Evolutionary conservation across 129 eudicot species (phyloP), one percentile per base, ranked within the genome.

Genomic region (Flaveria bidentis): DNA sequence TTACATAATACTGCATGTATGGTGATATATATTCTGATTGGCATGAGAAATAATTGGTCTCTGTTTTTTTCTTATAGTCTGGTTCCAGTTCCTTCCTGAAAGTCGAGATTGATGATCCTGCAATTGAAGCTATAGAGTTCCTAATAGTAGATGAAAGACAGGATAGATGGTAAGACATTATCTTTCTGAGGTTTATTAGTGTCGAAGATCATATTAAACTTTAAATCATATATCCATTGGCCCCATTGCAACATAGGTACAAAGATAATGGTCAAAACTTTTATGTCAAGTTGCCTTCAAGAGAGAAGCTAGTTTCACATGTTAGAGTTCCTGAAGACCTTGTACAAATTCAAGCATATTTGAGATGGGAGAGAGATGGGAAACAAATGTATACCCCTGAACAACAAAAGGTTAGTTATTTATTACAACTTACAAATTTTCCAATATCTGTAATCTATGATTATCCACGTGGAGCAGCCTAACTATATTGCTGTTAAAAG

Each of bases 291-390:
- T 56, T 92, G 75, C 89, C 96, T 50, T 39, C 3, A 47, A 71
- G 71, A 71, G 80, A 81, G 67, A 78, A 82, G 76, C 46, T 15
- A 33, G 77, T 60, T 58, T 80, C 85, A 67, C 67, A 84, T 68
- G 75, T 89, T 46, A 77, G 82, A 42, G 82, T 95, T 78, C 94
- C 99, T 33, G 99, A 95, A 75, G 97, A 95, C 75, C 96, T 95
- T 82, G 99, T 95, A 51, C 97, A 95, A 76, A 71, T 91, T 82
- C 99, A 95, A 82, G 92, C 99, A 72, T 95, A 91, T 73, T 67
- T 95, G 80, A 89, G 99, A 72, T 95, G 99, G 99, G 99, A 95
- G 79, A 91, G 92, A 80, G 89, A 87, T 52, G 99, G 99, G 57
- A 95, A 95, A 81, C 97, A 95, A 84, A 91, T 53, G 22, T 95